Conservation (phyloP, 768 basidiomycete species). For the Hydnomerulius pinastri region DNA sequence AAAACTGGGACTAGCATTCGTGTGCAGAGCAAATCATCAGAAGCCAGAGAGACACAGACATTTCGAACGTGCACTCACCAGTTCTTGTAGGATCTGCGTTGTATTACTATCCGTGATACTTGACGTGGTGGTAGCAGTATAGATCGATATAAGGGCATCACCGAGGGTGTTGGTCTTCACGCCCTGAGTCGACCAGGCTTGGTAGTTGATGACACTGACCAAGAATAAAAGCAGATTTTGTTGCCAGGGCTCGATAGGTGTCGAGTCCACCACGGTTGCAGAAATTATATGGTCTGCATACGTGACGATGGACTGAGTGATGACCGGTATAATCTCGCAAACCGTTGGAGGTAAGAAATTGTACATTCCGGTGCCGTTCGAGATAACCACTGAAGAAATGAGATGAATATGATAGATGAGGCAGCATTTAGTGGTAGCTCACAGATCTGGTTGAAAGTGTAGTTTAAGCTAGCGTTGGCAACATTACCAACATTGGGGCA, state of each 20-base stretch:
- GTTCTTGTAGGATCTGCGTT: too few species aligned
- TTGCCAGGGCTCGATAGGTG: background rate
- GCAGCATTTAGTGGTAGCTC: too few species aligned
- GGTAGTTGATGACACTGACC: background rate
- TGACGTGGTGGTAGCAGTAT: too few species aligned
- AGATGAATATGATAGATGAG: too few species aligned
- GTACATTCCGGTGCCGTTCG: conserved; percentile 9
- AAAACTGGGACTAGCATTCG: background rate
- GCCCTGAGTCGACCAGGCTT: conserved; percentile 2
- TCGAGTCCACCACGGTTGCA: background rate
- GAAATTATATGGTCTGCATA: background rate
- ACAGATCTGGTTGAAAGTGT: too few species aligned
- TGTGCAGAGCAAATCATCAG: too few species aligned
- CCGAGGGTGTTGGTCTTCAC: conserved; percentile 2
- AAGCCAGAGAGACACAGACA: too few species aligned
- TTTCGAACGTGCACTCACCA: too few species aligned
- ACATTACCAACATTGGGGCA: too few species aligned
- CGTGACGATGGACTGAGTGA: background rate
- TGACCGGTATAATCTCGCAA: conserved; percentile 4
- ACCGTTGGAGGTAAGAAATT: conserved; percentile 2
- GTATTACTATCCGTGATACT: too few species aligned
- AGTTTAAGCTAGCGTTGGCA: too few species aligned
- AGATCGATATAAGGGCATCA: conserved; percentile 1
- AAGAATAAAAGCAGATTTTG: conserved; percentile 5
- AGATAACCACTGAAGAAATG: too few species aligned